Conservation (phyloP, 768 basidiomycete species). For the Termitomyces titanicus region DNA sequence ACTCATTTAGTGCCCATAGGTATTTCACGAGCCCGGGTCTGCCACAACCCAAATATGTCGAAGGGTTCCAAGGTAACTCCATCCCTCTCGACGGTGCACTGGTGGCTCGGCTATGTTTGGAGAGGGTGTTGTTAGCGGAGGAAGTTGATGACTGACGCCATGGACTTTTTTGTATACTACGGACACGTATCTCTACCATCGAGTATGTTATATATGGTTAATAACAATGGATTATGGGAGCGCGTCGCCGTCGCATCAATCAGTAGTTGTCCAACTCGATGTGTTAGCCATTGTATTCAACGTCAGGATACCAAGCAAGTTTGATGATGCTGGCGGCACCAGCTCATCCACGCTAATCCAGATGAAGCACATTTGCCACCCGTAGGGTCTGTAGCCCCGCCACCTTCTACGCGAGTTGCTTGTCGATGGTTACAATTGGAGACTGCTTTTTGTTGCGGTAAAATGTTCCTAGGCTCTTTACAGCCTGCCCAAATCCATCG, state of each 20-base stretch:
- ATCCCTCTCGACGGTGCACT: slow-evolving; percentile 78
- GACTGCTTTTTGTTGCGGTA: slow-evolving; percentile 50
- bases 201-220: neutral
- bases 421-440: neutral
- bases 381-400: too few relatives aligned
- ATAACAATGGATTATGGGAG: neutral
- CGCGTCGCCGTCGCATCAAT: too few relatives aligned
- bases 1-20: slow-evolving; percentile 30
- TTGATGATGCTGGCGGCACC: too few relatives aligned
- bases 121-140: slow-evolving; percentile 52
- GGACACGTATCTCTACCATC: neutral
- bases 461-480: slow-evolving; percentile 67
- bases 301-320: too few relatives aligned
- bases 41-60: slow-evolving; percentile 69
- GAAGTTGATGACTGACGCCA: slow-evolving; percentile 59
- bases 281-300: too few relatives aligned
- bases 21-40: slow-evolving; percentile 71
- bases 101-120: slow-evolving; percentile 58
- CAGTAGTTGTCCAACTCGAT: too few relatives aligned
- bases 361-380: too few relatives aligned
- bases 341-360: too few relatives aligned
- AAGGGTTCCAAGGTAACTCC: slow-evolving; percentile 84
- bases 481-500: slow-evolving; percentile 66
- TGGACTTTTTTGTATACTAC: neutral
- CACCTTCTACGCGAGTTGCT: neutral